Evolutionary conservation across 1,284 basidiomycete genomes (phyloP).

Genomic region (Rhodotorula sp.): DNA sequence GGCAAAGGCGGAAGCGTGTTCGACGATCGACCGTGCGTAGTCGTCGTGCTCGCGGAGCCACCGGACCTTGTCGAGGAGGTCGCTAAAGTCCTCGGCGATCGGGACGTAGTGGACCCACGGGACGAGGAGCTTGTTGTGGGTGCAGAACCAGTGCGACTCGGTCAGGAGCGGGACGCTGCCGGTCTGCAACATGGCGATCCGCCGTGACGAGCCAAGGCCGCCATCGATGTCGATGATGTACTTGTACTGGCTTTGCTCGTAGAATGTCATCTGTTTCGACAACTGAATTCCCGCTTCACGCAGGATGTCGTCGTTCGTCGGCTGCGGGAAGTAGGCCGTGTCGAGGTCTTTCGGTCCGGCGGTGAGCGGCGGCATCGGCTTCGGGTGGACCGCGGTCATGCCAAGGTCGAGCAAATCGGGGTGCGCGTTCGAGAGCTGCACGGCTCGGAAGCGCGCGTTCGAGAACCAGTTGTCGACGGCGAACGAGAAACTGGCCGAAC

Average conservation of each 20-base stretch:
- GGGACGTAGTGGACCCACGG: constrained; percentile 8
- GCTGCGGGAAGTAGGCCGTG: neutral
- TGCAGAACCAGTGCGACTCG: constrained; percentile 4
- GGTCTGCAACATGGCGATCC: neutral
- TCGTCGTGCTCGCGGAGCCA: constrained; percentile 5
- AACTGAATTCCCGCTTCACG: neutral
- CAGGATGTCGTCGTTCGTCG: neutral
- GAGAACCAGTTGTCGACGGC: constrained; percentile 6
- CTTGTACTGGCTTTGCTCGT: constrained; percentile 3
- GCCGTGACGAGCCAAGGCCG: constrained; percentile 6
- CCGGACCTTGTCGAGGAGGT: neutral
- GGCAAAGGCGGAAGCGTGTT: neutral
- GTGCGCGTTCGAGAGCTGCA: neutral
- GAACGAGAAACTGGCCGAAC: constrained; percentile 1
- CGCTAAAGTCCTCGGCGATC: constrained; percentile 1
- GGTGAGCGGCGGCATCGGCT: constrained; percentile 1
- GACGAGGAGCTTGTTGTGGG: neutral
- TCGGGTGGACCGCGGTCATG: neutral
- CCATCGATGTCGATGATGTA: constrained; percentile 8
- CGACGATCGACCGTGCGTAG: neutral
- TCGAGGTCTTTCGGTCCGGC: too few species aligned
- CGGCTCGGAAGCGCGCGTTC: constrained; percentile 2
- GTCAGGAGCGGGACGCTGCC: constrained; percentile 4
- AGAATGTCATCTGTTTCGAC: neutral
- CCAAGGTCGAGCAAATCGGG: constrained; percentile 2